Conservation (phyloP, 1,284 basidiomycete genomes). For the Butyriboletus pseudospeciosus region DNA sequence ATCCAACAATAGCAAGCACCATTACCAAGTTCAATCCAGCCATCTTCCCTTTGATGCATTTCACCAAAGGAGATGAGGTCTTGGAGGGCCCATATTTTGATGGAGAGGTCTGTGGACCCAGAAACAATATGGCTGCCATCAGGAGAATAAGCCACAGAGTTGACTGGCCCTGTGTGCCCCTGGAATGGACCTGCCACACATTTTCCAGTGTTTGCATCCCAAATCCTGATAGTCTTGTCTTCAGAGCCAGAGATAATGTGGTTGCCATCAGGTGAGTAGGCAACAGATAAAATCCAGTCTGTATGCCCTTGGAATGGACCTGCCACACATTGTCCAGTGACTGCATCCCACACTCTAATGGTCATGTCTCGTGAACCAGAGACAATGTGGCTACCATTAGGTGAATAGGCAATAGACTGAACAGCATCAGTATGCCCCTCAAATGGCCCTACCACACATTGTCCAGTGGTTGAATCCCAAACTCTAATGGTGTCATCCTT, state of each 20-base stretch:
- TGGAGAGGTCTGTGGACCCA: constrained; percentile 12
- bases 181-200: constrained; percentile 16
- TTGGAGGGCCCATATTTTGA: constrained; percentile 13
- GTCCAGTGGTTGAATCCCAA: constrained; percentile 11
- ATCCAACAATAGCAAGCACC: constrained; percentile 15
- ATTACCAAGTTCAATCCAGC: constrained; percentile 14
- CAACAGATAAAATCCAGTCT: constrained; percentile 7
- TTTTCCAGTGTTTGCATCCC: constrained; percentile 12
- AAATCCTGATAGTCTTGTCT: constrained; percentile 17
- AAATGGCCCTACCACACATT: constrained; percentile 15
- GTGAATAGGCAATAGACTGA: constrained; percentile 13
- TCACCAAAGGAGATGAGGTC: not conserved
- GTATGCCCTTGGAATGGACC: constrained; percentile 18
- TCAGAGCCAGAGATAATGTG: constrained; percentile 17
- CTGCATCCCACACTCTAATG: constrained; percentile 17
- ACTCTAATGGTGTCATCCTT: constrained; percentile 11
- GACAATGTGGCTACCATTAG: constrained; percentile 9
- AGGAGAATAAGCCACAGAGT: constrained; percentile 14
- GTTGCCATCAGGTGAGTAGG: constrained; percentile 20
- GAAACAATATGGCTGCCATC: constrained; percentile 15
- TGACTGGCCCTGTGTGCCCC: constrained; percentile 8
- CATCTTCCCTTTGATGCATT: constrained; percentile 10
- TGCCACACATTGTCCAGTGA: constrained; percentile 16
- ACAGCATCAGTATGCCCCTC: constrained; percentile 10
- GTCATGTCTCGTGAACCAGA: constrained; percentile 21